Evolutionary conservation across 768 basidiomycete genomes (phyloP), one percentile per base, ranked within the genome.

Genomic region (Leccinum fibrillosum): DNA sequence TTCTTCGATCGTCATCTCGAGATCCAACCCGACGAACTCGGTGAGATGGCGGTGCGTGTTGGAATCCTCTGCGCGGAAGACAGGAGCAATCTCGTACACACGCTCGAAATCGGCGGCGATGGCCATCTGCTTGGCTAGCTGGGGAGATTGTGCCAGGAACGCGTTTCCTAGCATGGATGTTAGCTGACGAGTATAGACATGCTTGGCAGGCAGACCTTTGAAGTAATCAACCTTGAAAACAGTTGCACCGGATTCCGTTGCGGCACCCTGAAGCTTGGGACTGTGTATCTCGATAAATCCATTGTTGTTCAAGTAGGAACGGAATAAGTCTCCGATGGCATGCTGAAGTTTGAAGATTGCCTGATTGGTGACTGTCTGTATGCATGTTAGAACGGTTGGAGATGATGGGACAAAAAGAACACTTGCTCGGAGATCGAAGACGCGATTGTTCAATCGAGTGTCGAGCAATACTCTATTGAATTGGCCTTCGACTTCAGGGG

Each of bases 141-240:
- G 97, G 42, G 97, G 97, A 39, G 92, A 94, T 73, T 99, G 97
- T 19, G 97, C 97, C 42, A 99, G 83, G 79, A 82, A 99, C 2
- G 97, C 97, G 64, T 74, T 83, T 30, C 92, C 94, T 96, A 63
- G n/a, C 19, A 53, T 5, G 6, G 34, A 28, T 10, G 21, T 62
- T 17, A 64, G 57, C 8, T 39, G 17, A 56, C 5, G 17, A 34
- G 26, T n/a, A 39, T 13, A 52, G 42, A 58, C 59, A 19, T 54
- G 15, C 17, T 21, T 26, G 19, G 26, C 34, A 26, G 28, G n/a
- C 55, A 52, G 19, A 56, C 95, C 92, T 81, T 97, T 96, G 80
- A 98, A 99, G 75, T 99, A 98, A 68, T 83, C 83, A 48, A 98
- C 97, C 79, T 95, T 94, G 83, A 98, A 99, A 39, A 99, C 97